phyloP scores from a whole-genome alignment of 1,139 yeast species.

The Pichia sp. region DNA sequence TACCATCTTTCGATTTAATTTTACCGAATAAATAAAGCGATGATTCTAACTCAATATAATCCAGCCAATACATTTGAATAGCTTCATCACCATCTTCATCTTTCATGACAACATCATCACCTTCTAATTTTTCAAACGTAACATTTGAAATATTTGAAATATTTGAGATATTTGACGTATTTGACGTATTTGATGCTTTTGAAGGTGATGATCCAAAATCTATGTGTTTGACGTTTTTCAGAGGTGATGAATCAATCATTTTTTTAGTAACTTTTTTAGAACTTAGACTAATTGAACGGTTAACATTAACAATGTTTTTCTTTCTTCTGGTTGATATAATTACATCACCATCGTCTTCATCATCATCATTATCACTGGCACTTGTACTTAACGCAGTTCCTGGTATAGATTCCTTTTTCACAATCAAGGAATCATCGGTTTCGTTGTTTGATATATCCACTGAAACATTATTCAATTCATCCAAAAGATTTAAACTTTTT shows the following conservation, averaged over 20 bases:
- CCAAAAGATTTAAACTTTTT: slow-evolving; percentile 11
- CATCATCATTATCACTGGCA: slow-evolving; percentile 17
- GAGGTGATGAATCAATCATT: slow-evolving; percentile 24
- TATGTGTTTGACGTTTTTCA: slow-evolving; percentile 13
- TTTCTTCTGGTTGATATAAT: slow-evolving; percentile 45
- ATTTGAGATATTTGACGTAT: slow-evolving; percentile 21
- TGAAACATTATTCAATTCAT: slow-evolving; percentile 11
- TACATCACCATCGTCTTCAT: slow-evolving; percentile 31
- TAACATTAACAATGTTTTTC: slow-evolving; percentile 34
- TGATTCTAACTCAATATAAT: slow-evolving; percentile 72
- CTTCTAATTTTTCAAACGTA: slow-evolving; percentile 39
- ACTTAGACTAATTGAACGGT: slow-evolving; percentile 26
- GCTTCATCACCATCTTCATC: slow-evolving; percentile 33
- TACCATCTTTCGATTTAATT: slow-evolving; percentile 51
- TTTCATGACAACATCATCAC: slow-evolving; percentile 36
- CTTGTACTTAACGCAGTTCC: not conserved
- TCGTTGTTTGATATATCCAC: slow-evolving; percentile 7
- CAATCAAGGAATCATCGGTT: not conserved
- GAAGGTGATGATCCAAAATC: slow-evolving; percentile 24
- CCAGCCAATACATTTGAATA: slow-evolving; percentile 82
- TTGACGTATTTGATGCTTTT: slow-evolving; percentile 17
- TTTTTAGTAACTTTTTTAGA: slow-evolving; percentile 19
- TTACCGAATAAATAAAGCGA: slow-evolving; percentile 80
- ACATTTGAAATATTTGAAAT: slow-evolving; percentile 21
- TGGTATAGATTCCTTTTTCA: not conserved